Base-by-base conservation (phyloP, 768 basidiomycete genomes). In the Gymnopilus dilepis region DNA sequence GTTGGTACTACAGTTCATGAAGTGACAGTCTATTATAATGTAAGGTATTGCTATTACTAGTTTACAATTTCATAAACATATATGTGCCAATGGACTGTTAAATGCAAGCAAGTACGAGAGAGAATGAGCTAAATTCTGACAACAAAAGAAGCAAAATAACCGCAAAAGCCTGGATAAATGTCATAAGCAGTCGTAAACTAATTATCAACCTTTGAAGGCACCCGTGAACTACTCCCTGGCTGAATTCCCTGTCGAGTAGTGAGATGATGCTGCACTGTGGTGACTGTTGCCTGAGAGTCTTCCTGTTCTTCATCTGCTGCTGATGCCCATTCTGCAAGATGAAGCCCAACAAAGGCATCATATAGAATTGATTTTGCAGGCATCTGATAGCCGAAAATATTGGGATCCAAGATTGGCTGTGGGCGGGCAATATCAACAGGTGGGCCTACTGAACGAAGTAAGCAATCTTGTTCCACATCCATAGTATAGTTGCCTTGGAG, bases 291-390 rank as follows among this genome's bases (percentile, higher is more conserved):
- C 30, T 63, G 37, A 15, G 37, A 19, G 26, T 38, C 48, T 26
- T 56, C 37, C 47, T 63, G 60, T 28, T 61, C 40, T 26, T 58
- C 63, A 8, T 65, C 61, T 3, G 52, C 42, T 22, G 48, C 33
- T 17, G 41, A 52, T 24, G 40, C 62, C 59, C 60, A 55, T 17
- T 59, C 56, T 13, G 62, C 63, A 19, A 68, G 33, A 40, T 62
- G 40, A n/a, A 58, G 24, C 19, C 57, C 60, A 11, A 61, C 53
- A 52, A 71, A 69, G 2, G 61, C 67, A 6, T 67, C 62, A 59
- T 71, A 74, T 6, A 66, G 64, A 19, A 72, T 70, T 9, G 67
- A 66, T 13, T 56, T 60, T 7, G 65, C 63, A 15, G 56, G 67
- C 12, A 34, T 21, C 13, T 56, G 56, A 41, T 61, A 21, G 8